Conservation (phyloP, 495 filamentous ascomycete genomes). For the Astrothelium macrocarpum region DNA sequence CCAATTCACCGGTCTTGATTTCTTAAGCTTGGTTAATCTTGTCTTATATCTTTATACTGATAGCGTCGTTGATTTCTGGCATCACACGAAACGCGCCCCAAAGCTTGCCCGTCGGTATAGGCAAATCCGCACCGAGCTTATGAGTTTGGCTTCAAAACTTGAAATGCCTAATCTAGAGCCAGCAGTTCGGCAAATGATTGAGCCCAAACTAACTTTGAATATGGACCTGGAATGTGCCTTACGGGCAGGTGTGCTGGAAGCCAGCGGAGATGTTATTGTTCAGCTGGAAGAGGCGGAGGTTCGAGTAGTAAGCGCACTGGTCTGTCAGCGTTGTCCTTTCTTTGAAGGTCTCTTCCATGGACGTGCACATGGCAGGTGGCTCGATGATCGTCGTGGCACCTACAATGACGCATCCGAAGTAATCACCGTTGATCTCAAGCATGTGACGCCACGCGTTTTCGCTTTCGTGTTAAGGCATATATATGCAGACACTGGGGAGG, state of each 20-base stretch:
- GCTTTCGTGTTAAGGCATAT: slow-evolving; percentile 69
- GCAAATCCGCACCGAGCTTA: slow-evolving; percentile 69
- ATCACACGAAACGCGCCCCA: slow-evolving; percentile 51
- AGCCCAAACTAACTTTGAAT: slow-evolving; percentile 52
- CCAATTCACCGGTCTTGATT: slow-evolving; percentile 56
- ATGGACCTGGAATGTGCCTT: slow-evolving; percentile 59
- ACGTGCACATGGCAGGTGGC: slow-evolving; percentile 72
- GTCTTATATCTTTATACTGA: slow-evolving; percentile 77
- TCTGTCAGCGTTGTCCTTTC: slow-evolving; percentile 84
- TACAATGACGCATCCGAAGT: slow-evolving; percentile 34
- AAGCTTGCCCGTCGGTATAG: slow-evolving; percentile 59
- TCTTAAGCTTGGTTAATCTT: slow-evolving; percentile 67
- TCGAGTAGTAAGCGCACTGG: slow-evolving; percentile 60
- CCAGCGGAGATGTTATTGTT: slow-evolving; percentile 63
- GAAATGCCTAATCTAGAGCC: slow-evolving; percentile 60
- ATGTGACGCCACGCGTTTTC: slow-evolving; percentile 64
- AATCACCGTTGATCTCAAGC: slow-evolving; percentile 70
- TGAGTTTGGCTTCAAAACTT: slow-evolving; percentile 62
- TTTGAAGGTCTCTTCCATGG: slow-evolving; percentile 85
- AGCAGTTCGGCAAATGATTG: slow-evolving; percentile 62
- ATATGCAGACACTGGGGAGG: slow-evolving; percentile 72
- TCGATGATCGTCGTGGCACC: slow-evolving; percentile 53
- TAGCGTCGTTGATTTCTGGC: slow-evolving; percentile 73
- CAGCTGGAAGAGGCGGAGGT: slow-evolving; percentile 62
- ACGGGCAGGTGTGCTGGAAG: slow-evolving; percentile 56